Evolutionary conservation across 805 yeast species (phyloP).

Genomic region (Maudiozyma barnettii): DNA sequence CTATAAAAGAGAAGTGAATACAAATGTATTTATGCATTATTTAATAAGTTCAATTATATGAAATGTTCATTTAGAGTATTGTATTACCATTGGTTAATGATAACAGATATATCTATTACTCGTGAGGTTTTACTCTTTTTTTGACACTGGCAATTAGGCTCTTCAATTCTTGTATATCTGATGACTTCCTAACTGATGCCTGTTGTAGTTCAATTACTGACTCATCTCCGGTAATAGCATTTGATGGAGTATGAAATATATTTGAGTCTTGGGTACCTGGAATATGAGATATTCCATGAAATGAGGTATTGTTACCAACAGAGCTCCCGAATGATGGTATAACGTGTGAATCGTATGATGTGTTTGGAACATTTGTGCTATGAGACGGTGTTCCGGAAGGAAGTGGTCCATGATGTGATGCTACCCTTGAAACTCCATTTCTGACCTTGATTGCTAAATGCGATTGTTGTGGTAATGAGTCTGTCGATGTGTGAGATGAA

Average conservation of each 20-base stretch:
- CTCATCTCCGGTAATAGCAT: constrained; percentile 2
- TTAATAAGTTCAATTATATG: no score
- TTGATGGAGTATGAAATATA: constrained; percentile 15
- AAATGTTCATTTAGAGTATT: no score
- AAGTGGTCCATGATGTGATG: constrained; percentile 7
- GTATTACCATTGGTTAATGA: not conserved
- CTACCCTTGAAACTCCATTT: constrained; percentile 1
- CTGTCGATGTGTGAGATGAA: constrained; percentile 1
- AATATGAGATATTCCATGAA: constrained; percentile 2
- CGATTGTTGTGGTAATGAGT: constrained; percentile 21
- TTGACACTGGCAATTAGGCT: constrained; percentile 23
- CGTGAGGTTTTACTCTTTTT: constrained; percentile 10
- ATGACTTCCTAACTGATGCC: constrained; percentile 2
- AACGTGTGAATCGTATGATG: constrained; percentile 4
- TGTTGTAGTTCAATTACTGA: constrained; percentile 1
- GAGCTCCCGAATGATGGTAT: constrained; percentile 3
- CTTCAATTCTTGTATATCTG: constrained; percentile 17
- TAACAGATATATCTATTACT: not conserved
- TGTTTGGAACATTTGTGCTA: constrained; percentile 10
- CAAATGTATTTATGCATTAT: no score
- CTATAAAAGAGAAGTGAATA: no score
- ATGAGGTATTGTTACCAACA: not conserved
- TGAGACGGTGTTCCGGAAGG: constrained; percentile 13
- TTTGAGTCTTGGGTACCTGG: not conserved
- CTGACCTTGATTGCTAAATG: constrained; percentile 22